phyloP scores from a whole-genome alignment of 73 alveolate genomes.

The Tetrahymena thermophila region DNA sequence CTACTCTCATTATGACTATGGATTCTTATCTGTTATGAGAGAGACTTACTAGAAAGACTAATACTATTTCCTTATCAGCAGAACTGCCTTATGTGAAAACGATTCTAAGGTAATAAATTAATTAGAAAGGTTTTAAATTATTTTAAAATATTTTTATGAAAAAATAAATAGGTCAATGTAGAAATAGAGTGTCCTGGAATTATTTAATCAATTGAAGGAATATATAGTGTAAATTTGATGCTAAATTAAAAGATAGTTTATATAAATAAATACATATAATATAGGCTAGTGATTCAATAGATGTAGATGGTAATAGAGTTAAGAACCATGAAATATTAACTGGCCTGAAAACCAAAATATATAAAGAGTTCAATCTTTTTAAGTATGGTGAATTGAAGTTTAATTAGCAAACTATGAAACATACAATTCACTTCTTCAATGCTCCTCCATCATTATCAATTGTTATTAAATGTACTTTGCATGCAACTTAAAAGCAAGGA shows the following conservation, averaged over 20 bases:
- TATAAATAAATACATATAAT: background rate
- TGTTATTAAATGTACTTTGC: background rate
- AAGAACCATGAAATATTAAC: background rate
- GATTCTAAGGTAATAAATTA: background rate
- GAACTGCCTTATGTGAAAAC: background rate
- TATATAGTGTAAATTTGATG: background rate
- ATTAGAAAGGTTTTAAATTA: background rate
- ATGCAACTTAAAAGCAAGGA: background rate
- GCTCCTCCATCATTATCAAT: constrained; percentile 24
- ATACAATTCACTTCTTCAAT: background rate
- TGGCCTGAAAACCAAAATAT: background rate
- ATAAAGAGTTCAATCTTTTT: background rate
- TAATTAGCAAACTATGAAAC: background rate
- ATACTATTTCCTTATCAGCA: background rate
- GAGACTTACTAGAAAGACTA: background rate
- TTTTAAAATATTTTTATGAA: background rate
- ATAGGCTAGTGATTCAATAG: background rate
- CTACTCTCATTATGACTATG: background rate
- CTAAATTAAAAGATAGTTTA: background rate
- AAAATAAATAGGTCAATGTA: background rate
- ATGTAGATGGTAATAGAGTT: background rate
- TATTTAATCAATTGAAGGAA: background rate
- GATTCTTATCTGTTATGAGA: constrained; percentile 18
- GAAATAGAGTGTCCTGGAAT: background rate
- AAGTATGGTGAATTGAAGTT: constrained; percentile 22